A percentile compares a stretch with the other conserved stretches of the same genome.
Evolutionary conservation across 1,139 yeast genomes (phyloP).

Genomic region (Pichia sorboxylosa): DNA sequence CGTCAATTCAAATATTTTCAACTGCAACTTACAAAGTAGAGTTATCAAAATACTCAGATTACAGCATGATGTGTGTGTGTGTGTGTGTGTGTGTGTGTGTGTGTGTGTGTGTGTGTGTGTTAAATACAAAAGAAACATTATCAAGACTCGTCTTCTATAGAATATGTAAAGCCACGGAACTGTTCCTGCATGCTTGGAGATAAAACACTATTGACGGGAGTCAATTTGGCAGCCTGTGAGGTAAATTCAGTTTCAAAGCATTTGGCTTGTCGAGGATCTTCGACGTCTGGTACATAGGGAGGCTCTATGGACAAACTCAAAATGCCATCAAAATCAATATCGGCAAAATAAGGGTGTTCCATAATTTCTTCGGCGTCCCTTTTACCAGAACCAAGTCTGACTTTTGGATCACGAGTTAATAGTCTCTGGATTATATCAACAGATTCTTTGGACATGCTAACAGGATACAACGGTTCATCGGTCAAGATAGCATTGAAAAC

Average conservation of each 20-base stretch:
- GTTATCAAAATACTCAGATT: no score
- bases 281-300: slow-evolving; percentile 73
- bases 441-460: slow-evolving; percentile 94
- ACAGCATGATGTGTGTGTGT: no score
- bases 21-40: no score
- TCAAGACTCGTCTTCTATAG: slow-evolving; percentile 53
- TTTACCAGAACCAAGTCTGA: slow-evolving; percentile 77
- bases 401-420: slow-evolving; percentile 74
- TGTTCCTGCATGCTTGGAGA: slow-evolving; percentile 89
- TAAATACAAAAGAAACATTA: no score
- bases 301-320: slow-evolving; percentile 64
- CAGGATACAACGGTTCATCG: slow-evolving; percentile 96
- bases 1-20: no score
- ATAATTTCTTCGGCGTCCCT: slow-evolving; percentile 86
- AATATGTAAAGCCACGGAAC: slow-evolving; percentile 91
- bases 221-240: slow-evolving; percentile 84
- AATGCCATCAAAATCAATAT: slow-evolving; percentile 83
- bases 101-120: no score
- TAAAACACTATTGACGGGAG: slow-evolving; percentile 84
- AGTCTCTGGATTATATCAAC: slow-evolving; percentile 87
- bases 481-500: slow-evolving; percentile 94
- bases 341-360: slow-evolving; percentile 89
- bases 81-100: no score
- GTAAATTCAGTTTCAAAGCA: slow-evolving; percentile 94
- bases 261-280: slow-evolving; percentile 80